A percentile compares a stretch with the other conserved stretches of the same genome.
Conservation (phyloP, 164 flowering plant species). For the Umbellularia californica region DNA sequence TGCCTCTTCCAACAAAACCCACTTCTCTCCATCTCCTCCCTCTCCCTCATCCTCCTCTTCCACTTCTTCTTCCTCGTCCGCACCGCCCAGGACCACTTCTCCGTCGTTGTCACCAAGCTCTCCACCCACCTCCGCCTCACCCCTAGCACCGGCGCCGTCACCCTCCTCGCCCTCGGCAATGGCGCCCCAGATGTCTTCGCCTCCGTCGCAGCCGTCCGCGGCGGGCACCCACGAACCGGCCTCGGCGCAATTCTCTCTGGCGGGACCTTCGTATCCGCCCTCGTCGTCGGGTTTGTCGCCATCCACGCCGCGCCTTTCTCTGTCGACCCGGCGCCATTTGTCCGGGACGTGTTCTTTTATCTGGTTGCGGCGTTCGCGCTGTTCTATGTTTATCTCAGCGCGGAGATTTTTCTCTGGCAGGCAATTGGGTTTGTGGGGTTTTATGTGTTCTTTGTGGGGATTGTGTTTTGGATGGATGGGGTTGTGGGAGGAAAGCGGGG, state of each 20-base stretch:
- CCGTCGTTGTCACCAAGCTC: conserved; percentile 73
- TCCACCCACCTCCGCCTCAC: conserved; percentile 48
- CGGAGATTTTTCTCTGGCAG: conserved; percentile 89
- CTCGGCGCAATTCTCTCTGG: conserved; percentile 88
- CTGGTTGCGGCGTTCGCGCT: conserved; percentile 55
- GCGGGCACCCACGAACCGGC: conserved; percentile 76
- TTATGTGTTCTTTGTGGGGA: conserved; percentile 80
- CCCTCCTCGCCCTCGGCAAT: conserved; percentile 94
- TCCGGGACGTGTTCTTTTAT: conserved; percentile 86
- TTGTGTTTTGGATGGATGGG: conserved; percentile 97
- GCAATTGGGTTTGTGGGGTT: conserved; percentile 89
- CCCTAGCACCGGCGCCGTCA: conserved; percentile 86
- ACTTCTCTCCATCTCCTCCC: conserved; percentile 47
- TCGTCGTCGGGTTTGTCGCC: conserved; percentile 91
- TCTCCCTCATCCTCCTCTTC: conserved; percentile 49
- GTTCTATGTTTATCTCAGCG: conserved; percentile 84
- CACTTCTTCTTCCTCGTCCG: conserved; percentile 79
- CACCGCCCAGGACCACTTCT: conserved; percentile 82
- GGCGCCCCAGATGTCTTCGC: conserved; percentile 95
- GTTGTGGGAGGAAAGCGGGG: conserved; percentile 28
- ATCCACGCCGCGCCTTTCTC: conserved; percentile 79
- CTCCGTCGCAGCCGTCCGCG: conserved; percentile 71
- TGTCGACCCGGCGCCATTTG: conserved; percentile 59
- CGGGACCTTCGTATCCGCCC: conserved; percentile 82
- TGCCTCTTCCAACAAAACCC: conserved; percentile 49